Percentiles rank a stretch among this genome's conserved stretches.
Conservation (phyloP, 306 rosid species). For the Prunus persica region DNA sequence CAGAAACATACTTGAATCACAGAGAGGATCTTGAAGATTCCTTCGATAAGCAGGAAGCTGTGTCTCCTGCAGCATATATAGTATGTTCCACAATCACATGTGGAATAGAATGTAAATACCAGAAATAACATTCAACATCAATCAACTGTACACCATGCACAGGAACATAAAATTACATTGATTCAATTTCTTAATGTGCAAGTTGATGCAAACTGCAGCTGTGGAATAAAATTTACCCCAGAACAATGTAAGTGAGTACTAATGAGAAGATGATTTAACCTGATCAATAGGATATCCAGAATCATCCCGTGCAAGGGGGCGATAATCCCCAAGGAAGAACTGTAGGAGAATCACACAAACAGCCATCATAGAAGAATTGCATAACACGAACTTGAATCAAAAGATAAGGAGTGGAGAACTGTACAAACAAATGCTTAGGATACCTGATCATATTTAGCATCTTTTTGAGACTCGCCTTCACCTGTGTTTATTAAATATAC, state of each 20-base stretch:
- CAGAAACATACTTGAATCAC: slow-evolving; percentile 70
- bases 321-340: slow-evolving; percentile 92
- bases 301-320: slow-evolving; percentile 67
- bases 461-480: slow-evolving; percentile 83
- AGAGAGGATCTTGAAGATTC: slow-evolving; percentile 81
- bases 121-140: slow-evolving; percentile 2
- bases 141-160: background rate
- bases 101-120: background rate
- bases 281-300: slow-evolving; percentile 78
- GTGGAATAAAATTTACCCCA: slow-evolving; percentile 21
- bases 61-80: slow-evolving; percentile 58
- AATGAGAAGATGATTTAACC: slow-evolving; percentile 38
- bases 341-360: slow-evolving; percentile 36
- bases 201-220: slow-evolving; percentile 7
- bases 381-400: slow-evolving; percentile 9
- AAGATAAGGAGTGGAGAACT: slow-evolving; percentile 5
- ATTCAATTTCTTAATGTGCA: slow-evolving; percentile 9
- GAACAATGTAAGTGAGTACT: slow-evolving; percentile 17
- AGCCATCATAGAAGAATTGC: slow-evolving; percentile 23
- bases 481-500: slow-evolving; percentile 84
- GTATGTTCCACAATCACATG: slow-evolving; percentile 10
- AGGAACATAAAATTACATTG: slow-evolving; percentile 2
- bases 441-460: slow-evolving; percentile 90
- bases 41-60: slow-evolving; percentile 67
- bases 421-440: background rate